Percentiles rank a stretch among this genome's conserved stretches.
Evolutionary conservation across 495 filamentous ascomycete species (phyloP).

Genomic region (Hypoxylon fragiforme): DNA sequence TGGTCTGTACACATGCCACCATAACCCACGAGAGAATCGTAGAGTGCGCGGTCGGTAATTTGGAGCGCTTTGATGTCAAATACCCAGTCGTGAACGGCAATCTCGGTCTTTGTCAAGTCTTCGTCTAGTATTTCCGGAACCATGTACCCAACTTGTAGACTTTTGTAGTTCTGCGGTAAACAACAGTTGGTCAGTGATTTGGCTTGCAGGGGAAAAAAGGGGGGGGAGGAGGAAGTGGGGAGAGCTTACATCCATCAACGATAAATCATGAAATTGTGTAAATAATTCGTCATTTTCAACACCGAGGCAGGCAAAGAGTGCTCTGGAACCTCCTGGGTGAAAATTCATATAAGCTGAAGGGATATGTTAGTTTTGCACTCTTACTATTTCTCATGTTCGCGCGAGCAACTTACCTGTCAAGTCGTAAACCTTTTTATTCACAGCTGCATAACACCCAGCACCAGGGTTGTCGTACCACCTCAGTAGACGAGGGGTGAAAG

Average conservation of each 20-base stretch:
- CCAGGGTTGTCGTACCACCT: conserved; percentile 15
- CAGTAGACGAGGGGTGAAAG: conserved; percentile 10
- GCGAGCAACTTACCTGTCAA: conserved; percentile 11
- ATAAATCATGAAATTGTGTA: too few species aligned
- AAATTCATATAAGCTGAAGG: conserved; percentile 10
- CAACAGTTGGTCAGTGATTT: too few species aligned
- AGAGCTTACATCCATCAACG: conserved; percentile 4
- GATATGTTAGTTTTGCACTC: too few species aligned
- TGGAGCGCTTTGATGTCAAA: conserved; percentile 17
- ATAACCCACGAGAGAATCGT: too few species aligned
- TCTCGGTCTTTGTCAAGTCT: not conserved
- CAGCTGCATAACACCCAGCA: conserved; percentile 5
- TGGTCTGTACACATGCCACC: too few species aligned
- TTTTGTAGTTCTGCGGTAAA: too few species aligned
- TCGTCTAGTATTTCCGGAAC: conserved; percentile 7
- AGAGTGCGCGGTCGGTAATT: not conserved
- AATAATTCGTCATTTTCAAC: too few species aligned
- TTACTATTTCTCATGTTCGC: too few species aligned
- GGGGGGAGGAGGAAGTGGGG: not conserved
- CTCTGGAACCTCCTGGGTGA: conserved; percentile 6
- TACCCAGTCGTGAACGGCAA: conserved; percentile 13
- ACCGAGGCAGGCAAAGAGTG: not conserved
- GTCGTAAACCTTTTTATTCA: conserved; percentile 7
- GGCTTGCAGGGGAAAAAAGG: too few species aligned
- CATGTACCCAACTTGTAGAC: conserved; percentile 10